Evolutionary conservation across 768 basidiomycete genomes (phyloP).

Genomic region (Naganishia vaughanmartiniae): DNA sequence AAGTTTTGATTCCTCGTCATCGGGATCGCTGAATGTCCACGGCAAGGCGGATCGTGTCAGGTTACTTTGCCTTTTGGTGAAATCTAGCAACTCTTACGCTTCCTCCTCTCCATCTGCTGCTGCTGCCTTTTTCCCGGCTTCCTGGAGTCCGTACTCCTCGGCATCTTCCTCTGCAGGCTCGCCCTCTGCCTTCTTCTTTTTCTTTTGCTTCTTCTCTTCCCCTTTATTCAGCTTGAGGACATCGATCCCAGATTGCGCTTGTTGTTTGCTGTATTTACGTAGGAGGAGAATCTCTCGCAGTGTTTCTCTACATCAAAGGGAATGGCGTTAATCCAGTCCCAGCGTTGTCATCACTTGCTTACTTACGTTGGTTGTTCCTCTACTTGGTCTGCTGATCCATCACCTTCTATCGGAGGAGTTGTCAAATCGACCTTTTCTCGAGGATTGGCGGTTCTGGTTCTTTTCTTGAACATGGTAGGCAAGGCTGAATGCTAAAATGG

Average conservation of each 20-base stretch:
- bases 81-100: conserved; percentile 54
- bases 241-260: conserved; percentile 73
- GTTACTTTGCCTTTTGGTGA: no score
- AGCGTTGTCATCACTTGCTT: not conserved
- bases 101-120: conserved; percentile 60
- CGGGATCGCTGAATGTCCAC: conserved; percentile 48
- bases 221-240: conserved; percentile 78
- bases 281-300: conserved; percentile 81
- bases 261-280: conserved; percentile 67
- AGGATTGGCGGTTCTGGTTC: conserved; percentile 46
- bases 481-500: not conserved
- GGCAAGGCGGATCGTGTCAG: not conserved
- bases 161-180: conserved; percentile 45
- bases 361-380: conserved; percentile 44
- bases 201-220: conserved; percentile 62
- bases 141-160: conserved; percentile 59
- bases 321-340: conserved; percentile 41
- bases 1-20: conserved; percentile 68
- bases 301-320: conserved; percentile 39
- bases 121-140: conserved; percentile 44
- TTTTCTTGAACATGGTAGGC: conserved; percentile 53
- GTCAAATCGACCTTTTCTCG: conserved; percentile 40
- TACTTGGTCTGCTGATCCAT: conserved; percentile 30
- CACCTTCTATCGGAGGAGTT: conserved; percentile 6
- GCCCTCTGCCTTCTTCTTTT: conserved; percentile 59